Percentiles rank a stretch among this genome's conserved stretches.
Evolutionary conservation across 164 flowering plant species (phyloP).

Genomic region (Liquidambar formosana): DNA sequence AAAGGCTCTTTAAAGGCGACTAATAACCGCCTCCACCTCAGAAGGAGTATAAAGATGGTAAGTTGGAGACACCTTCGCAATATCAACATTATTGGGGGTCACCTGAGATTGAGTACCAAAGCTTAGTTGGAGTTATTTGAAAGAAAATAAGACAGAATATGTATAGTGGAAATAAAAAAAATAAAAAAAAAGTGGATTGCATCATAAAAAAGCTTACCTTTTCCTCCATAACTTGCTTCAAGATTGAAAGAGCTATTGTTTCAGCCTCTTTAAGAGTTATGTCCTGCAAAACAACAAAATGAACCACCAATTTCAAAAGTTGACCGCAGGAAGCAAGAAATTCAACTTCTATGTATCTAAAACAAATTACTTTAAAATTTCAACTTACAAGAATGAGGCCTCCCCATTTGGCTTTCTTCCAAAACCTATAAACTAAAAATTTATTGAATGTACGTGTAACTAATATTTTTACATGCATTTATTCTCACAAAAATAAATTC

Average conservation of each 20-base stretch:
- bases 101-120: conserved; percentile 46
- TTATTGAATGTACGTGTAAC: too few species aligned
- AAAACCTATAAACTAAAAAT: too few species aligned
- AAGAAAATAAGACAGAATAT: background rate
- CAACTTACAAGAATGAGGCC: too few species aligned
- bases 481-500: too few species aligned
- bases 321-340: too few species aligned
- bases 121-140: background rate
- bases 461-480: too few species aligned
- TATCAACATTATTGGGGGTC: conserved; percentile 94
- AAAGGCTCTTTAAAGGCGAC: conserved; percentile 59
- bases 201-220: conserved; percentile 43
- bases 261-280: conserved; percentile 88
- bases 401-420: too few species aligned
- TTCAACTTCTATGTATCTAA: too few species aligned
- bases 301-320: background rate
- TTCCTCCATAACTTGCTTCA: conserved; percentile 99
- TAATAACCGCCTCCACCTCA: conserved; percentile 90
- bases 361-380: too few species aligned
- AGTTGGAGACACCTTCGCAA: conserved; percentile 86
- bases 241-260: conserved; percentile 87
- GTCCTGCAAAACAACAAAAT: conserved; percentile 52
- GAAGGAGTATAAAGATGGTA: conserved; percentile 90
- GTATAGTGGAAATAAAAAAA: too few species aligned
- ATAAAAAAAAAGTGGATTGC: background rate